Base-by-base conservation (phyloP, 345 rosid genomes). In the Arabidopsis suecica region DNA sequence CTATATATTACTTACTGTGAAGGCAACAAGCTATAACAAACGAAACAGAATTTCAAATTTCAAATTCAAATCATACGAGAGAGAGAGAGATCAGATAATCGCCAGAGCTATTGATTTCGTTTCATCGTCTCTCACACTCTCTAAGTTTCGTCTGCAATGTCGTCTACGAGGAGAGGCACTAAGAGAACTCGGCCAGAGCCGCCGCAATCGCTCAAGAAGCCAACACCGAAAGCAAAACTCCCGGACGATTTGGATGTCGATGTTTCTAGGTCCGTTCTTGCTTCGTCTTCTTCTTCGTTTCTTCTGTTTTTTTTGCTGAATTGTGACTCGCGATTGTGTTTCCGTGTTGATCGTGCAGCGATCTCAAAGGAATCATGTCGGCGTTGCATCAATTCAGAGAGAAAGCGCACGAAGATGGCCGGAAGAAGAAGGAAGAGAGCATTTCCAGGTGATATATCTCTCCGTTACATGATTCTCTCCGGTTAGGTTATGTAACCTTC, bases 361-460 rank as follows among this genome's bases (percentile, higher is more conserved):
- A 90, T 67, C 75, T 93, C 18, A 84, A 84, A 80, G 95, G 97
- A 25, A 81, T 90, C 56, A 83, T 93, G 91, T 86, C 93, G 73
- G 97, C 93, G 68, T 79, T 93, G 79, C 90, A 86, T 23, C 88
- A 80, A 83, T 85, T 93, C 76, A 84, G 80, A 74, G 91, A 89
- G 86, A 93, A 84, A 75, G 82, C 98, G 18, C 81, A 89, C 1
- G 87, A 84, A 78, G 97, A 90, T 72, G 90, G 90, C 40, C 89
- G 83, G 42, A 89, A 86, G 89, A 90, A 84, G 84, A 90, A 91
- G 75, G 98, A 89, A 69, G 89, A 90, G 71, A 93, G 93, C 69
- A 88, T 93, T 75, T 88, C 90, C 16, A 93, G 97, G 97, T 89
- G 51, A 73, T 51, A 28, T 13, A 7, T 44, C 41, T 71, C 68